Conservation (phyloP, 345 rosid genomes). For the Pistacia integerrima region DNA sequence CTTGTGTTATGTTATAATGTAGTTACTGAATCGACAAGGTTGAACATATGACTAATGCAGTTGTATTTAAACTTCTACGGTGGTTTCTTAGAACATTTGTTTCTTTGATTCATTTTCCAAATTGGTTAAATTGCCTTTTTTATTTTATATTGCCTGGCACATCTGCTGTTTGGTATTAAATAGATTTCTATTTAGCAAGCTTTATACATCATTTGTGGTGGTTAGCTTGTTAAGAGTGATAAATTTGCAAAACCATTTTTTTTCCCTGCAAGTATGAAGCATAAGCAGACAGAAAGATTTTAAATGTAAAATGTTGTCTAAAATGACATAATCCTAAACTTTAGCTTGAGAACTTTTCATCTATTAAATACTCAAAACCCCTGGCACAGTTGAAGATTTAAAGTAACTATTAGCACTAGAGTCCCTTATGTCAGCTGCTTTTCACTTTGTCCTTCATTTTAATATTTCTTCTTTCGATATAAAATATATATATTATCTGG, state of each 20-base stretch:
- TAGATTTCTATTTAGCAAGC: neutral
- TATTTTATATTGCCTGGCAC: neutral
- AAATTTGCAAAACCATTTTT: neutral
- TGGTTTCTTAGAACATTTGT: neutral
- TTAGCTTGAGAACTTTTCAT: neutral
- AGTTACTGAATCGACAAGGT: too few relatives aligned
- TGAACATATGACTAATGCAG: too few relatives aligned
- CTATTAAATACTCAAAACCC: neutral
- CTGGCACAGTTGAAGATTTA: neutral
- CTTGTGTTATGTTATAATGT: too few relatives aligned
- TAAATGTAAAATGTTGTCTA: neutral
- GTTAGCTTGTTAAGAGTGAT: neutral
- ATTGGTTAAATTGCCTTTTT: slow-evolving; percentile 4
- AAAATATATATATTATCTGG: neutral
- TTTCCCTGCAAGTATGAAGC: neutral
- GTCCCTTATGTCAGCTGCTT: neutral
- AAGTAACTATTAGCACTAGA: too few relatives aligned
- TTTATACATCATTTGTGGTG: neutral
- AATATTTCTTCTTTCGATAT: neutral
- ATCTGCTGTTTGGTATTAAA: neutral
- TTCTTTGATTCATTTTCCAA: neutral
- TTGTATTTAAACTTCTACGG: too few relatives aligned
- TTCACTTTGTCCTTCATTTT: neutral
- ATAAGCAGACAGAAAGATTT: neutral
- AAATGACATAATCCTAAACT: neutral